phyloP scores from a whole-genome alignment of 2,329 filamentous ascomycete species.

The Cryoendolithus antarcticus region DNA sequence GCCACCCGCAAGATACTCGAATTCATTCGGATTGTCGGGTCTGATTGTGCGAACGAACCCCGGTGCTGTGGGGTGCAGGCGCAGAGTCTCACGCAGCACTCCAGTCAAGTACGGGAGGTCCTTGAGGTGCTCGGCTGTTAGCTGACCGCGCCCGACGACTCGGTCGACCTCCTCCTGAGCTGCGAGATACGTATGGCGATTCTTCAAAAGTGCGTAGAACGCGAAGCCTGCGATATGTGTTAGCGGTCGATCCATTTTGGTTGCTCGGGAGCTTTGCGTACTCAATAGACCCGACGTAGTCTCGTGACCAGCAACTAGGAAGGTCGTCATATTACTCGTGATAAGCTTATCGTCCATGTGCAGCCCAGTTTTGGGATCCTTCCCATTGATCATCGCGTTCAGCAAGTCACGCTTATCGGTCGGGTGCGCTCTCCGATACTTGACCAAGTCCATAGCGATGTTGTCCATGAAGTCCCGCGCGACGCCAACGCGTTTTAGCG shows the following conservation, averaged over 20 bases:
- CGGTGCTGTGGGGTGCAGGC: slow-evolving; percentile 43
- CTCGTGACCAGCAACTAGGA: slow-evolving; percentile 44
- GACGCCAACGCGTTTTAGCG: neutral
- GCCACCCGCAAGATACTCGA: slow-evolving; percentile 30
- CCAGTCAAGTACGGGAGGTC: slow-evolving; percentile 43
- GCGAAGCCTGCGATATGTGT: slow-evolving; percentile 20
- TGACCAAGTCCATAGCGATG: slow-evolving; percentile 12
- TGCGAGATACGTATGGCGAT: slow-evolving; percentile 33
- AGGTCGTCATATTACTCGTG: slow-evolving; percentile 56
- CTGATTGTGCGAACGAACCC: slow-evolving; percentile 31
- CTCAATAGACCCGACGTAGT: slow-evolving; percentile 20
- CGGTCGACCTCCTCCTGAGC: slow-evolving; percentile 43
- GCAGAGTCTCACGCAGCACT: slow-evolving; percentile 42
- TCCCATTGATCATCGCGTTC: slow-evolving; percentile 45
- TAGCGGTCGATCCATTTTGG: neutral
- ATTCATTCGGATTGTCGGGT: slow-evolving; percentile 11
- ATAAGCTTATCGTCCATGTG: slow-evolving; percentile 46
- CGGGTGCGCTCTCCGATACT: slow-evolving; percentile 1
- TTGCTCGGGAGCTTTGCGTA: neutral
- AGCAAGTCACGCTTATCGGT: slow-evolving; percentile 39
- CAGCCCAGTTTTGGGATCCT: slow-evolving; percentile 49
- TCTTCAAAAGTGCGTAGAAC: slow-evolving; percentile 41
- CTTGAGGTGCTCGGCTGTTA: slow-evolving; percentile 37
- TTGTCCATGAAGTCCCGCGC: slow-evolving; percentile 22
- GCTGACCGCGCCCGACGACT: slow-evolving; percentile 34